These are phyloP conservation scores for Pseudopithomyces maydicus DNA, from an alignment of 2,329 filamentous ascomycete species.

Conservation along the genomic window DNA sequence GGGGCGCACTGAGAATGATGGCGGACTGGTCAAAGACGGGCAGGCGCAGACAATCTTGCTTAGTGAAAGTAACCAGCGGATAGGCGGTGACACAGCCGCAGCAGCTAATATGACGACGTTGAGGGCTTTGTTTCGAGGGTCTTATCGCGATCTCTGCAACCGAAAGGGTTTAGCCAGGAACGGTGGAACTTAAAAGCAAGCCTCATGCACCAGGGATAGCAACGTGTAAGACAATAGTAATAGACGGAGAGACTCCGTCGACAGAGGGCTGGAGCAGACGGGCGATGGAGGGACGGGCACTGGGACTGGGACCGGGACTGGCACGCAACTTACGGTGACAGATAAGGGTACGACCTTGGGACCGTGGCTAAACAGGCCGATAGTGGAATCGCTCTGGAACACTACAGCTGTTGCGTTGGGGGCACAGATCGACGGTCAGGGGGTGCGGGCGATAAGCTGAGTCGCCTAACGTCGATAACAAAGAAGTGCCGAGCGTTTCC, in stretches of 20 bases:
- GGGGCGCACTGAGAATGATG: conserved; percentile 29
- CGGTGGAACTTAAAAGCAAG: conserved; percentile 18
- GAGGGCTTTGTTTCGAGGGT: conserved; percentile 44
- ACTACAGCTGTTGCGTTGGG: conserved; percentile 12
- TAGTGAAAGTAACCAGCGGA: conserved; percentile 33
- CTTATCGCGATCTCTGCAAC: conserved; percentile 42
- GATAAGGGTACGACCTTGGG: conserved; percentile 32
- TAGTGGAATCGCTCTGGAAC: conserved; percentile 9
- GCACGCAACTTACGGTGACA: conserved; percentile 29
- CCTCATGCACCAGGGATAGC: conserved; percentile 4
- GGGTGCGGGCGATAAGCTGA: conserved; percentile 34
- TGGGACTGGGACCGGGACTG: no score
- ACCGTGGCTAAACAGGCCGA: conserved; percentile 18
- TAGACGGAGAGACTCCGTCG: conserved; percentile 5
- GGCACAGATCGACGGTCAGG: conserved; percentile 12
- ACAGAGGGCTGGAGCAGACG: conserved; percentile 12
- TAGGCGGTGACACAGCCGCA: conserved; percentile 44
- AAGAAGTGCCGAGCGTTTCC: conserved; percentile 41
- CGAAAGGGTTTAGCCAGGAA: conserved; percentile 43
- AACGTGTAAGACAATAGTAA: conserved; percentile 2
- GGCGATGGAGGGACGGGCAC: background rate
- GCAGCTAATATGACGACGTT: conserved; percentile 40
- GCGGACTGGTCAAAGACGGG: conserved; percentile 20
- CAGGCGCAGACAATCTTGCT: conserved; percentile 15
- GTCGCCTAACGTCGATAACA: conserved; percentile 13